Conservation (phyloP, 306 rosid species). For the Vicia sativa region DNA sequence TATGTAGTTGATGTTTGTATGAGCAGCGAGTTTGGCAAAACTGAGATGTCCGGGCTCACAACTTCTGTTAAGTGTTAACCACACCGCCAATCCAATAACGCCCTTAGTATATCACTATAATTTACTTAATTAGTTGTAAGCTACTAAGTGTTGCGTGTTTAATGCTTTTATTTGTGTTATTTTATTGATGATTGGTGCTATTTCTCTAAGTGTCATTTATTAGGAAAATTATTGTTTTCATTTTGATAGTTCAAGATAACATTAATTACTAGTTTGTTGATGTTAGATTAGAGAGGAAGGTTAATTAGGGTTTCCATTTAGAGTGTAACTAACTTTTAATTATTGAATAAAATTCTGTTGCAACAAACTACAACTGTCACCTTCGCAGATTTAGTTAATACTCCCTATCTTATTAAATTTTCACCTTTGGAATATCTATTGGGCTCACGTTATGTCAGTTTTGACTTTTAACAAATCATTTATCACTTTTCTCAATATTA, state of each 20-base stretch:
- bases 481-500: background rate
- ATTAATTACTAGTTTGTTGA: slow-evolving; percentile 4
- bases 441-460: background rate
- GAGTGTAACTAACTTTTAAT: no score
- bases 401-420: background rate
- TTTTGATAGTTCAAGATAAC: slow-evolving; percentile 3
- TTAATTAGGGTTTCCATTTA: no score
- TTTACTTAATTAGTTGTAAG: background rate
- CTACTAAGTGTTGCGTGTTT: slow-evolving; percentile 8
- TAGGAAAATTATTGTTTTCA: background rate
- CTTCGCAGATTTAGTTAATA: background rate
- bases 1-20: background rate
- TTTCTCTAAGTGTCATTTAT: background rate
- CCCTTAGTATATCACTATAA: background rate
- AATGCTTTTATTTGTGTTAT: slow-evolving; percentile 17
- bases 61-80: no score
- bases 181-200: background rate
- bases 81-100: no score
- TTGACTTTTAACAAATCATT: background rate
- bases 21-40: no score
- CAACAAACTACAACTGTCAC: no score
- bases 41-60: no score
- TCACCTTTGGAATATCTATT: background rate
- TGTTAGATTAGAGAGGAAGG: no score
- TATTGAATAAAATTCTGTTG: no score